These are phyloP conservation scores for Hymenoscyphus salicellus DNA, from an alignment of 2,329 filamentous ascomycete genomes.

Conservation along the genomic window DNA sequence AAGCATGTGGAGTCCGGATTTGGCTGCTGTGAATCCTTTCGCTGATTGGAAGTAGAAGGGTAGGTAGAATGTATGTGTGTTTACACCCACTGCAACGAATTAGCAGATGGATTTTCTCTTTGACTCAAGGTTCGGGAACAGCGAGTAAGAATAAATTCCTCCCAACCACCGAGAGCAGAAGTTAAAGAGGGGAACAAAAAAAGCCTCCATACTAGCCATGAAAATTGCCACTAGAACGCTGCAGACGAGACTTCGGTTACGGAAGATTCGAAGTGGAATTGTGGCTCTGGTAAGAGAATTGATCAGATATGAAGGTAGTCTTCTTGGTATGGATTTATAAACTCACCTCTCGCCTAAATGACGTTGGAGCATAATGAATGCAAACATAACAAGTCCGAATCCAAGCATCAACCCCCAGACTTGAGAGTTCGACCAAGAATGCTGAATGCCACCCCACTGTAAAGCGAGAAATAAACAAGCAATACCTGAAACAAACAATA, in stretches of 20 bases:
- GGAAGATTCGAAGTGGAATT: conserved; percentile 38
- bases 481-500: conserved; percentile 43
- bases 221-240: conserved; percentile 3
- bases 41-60: conserved; percentile 37
- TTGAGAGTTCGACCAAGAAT: conserved; percentile 42
- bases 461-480: conserved; percentile 44
- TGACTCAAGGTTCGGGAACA: no score
- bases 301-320: background rate
- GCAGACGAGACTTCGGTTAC: conserved; percentile 32
- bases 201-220: no score
- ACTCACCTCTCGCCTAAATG: conserved; percentile 40
- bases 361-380: conserved; percentile 38
- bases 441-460: conserved; percentile 43
- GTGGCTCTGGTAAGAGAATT: conserved; percentile 30
- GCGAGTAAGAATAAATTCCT: no score
- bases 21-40: conserved; percentile 19
- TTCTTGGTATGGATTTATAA: background rate
- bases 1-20: conserved; percentile 28
- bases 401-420: conserved; percentile 43
- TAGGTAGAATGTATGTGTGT: conserved; percentile 23
- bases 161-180: no score
- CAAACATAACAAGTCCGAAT: conserved; percentile 26
- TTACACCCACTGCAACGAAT: no score
- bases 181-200: no score
- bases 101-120: no score